Percentiles rank a stretch among this genome's conserved stretches.
phyloP scores from a whole-genome alignment of 495 filamentous ascomycete genomes.

The Penicillium goetzii region DNA sequence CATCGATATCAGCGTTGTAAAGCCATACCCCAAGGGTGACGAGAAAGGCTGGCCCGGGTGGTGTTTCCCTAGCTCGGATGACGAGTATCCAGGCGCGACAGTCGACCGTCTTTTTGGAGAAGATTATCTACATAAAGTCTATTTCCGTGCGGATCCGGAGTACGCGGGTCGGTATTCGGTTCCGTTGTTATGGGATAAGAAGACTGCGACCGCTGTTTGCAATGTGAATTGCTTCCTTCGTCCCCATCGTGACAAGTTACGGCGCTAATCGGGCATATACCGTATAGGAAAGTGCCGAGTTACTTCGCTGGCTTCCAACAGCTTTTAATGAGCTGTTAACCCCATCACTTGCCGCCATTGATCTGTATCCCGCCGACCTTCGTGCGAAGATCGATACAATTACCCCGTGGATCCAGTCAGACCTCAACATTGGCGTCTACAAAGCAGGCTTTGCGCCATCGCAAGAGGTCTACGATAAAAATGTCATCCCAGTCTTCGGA shows the following conservation, averaged over 20 bases:
- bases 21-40: constrained; percentile 67
- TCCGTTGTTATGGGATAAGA: constrained; percentile 61
- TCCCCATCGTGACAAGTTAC: not conserved
- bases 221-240: constrained; percentile 34
- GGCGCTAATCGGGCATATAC: not conserved
- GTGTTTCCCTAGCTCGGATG: constrained; percentile 51
- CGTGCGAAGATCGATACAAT: constrained; percentile 48
- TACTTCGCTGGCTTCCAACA: constrained; percentile 54
- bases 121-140: constrained; percentile 55
- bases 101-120: constrained; percentile 55
- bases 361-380: constrained; percentile 52
- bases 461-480: constrained; percentile 52
- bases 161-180: constrained; percentile 60
- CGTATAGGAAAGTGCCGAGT: constrained; percentile 50
- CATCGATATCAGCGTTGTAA: constrained; percentile 70
- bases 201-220: constrained; percentile 50
- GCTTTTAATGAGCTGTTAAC: constrained; percentile 52
- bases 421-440: constrained; percentile 58
- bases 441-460: constrained; percentile 56
- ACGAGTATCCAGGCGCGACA: constrained; percentile 55
- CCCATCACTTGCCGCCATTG: constrained; percentile 29
- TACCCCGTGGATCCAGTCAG: constrained; percentile 47
- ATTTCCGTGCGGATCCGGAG: constrained; percentile 53
- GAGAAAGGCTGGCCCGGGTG: constrained; percentile 55
- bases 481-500: constrained; percentile 49